A percentile compares a stretch with the other conserved stretches of the same genome.
Conservation (phyloP, 345 rosid species). For the Gossypium rotundifolium region DNA sequence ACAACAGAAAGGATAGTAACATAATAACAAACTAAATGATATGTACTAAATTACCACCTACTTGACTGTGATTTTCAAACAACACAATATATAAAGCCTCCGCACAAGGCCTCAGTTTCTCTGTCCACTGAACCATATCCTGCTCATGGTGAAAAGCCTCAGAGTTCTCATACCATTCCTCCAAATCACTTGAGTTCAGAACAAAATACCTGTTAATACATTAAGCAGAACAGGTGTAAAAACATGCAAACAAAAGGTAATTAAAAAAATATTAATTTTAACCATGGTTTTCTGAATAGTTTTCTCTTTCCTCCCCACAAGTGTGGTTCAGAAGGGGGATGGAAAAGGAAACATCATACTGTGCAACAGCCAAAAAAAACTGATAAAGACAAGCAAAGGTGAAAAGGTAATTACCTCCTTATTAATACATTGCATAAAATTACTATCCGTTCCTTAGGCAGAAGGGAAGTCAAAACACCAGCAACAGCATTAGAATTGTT, state of each 20-base stretch:
- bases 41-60: conserved; percentile 37
- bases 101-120: conserved; percentile 94
- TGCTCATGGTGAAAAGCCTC: conserved; percentile 99
- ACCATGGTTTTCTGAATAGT: not conserved
- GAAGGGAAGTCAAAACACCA: conserved; percentile 66
- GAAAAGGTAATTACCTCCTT: conserved; percentile 56
- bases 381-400: conserved; percentile 8
- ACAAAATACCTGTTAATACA: conserved; percentile 77
- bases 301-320: not conserved
- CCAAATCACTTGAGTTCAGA: conserved; percentile 77
- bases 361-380: not conserved
- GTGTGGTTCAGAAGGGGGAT: not conserved
- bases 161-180: conserved; percentile 86
- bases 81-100: conserved; percentile 95
- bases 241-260: not conserved
- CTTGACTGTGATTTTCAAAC: conserved; percentile 95
- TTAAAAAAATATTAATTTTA: not conserved
- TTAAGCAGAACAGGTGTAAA: conserved; percentile 22
- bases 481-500: conserved; percentile 62
- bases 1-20: not conserved
- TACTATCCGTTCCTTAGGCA: conserved; percentile 73
- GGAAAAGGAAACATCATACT: not conserved
- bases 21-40: conserved; percentile 6
- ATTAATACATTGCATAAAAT: conserved; percentile 80
- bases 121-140: conserved; percentile 98